These are phyloP conservation scores for Metrosideros polymorpha DNA, from an alignment of 441 rosid species.

Conservation along the genomic window DNA sequence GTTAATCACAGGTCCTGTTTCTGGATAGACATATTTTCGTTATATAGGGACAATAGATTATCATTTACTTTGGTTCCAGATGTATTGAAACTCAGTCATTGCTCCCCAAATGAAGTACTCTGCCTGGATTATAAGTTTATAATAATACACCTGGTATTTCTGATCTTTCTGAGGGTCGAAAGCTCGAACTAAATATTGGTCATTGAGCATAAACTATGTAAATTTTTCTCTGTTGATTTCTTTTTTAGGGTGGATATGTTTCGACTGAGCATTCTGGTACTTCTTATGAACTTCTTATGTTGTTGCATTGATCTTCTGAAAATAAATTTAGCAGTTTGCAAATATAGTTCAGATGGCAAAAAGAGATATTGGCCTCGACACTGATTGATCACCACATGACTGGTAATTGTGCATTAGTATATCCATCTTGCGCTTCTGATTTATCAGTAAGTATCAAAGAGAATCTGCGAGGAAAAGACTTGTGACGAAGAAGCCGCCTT, in stretches of 20 bases:
- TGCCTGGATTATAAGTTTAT: neutral
- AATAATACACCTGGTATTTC: neutral
- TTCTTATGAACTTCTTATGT: neutral
- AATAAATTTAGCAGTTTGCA: neutral
- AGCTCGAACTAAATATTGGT: neutral
- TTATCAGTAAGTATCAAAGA: neutral
- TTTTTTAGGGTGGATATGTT: neutral
- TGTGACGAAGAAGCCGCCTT: neutral
- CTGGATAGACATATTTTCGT: neutral
- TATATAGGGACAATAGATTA: neutral
- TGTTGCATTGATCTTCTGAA: neutral
- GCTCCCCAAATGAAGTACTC: neutral
- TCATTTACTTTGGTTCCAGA: neutral
- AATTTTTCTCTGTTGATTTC: neutral
- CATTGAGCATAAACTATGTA: neutral
- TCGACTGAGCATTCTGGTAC: neutral
- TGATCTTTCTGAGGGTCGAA: neutral
- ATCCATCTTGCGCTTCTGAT: neutral
- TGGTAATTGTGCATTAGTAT: neutral
- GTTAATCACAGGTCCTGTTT: neutral
- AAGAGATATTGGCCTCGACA: neutral
- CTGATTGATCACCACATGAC: neutral
- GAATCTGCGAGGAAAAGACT: neutral
- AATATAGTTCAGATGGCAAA: neutral
- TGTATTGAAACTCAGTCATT: neutral